Evolutionary conservation across 2,329 filamentous ascomycete genomes (phyloP), one percentile per base, ranked within the genome.

Genomic region (Dothistroma septosporum): DNA sequence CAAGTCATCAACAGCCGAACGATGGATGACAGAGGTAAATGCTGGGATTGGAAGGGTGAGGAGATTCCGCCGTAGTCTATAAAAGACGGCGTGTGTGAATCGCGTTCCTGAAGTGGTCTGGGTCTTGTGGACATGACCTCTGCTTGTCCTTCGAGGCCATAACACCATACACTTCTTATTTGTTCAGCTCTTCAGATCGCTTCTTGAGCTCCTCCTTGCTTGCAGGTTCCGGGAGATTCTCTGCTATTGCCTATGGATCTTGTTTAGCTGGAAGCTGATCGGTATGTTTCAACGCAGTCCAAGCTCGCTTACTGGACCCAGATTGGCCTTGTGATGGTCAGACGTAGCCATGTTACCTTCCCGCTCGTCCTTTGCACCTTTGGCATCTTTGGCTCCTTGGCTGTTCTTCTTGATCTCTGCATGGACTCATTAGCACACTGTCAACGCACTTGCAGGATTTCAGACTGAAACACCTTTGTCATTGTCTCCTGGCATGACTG

Each of bases 21-120:
- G 1, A 46, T 81, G 12, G 77, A 79, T 28, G 80, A 83, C 32
- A 79, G 87, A 69, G 88, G 88, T 0, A 80, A 77, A 68, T 88
- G 84, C 68, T 89, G 84, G 84, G 87, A 89, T 73, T 90, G 86
- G 85, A 84, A 83, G 69, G 86, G 85, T 1, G 78, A 85, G 61
- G 86, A 88, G 73, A 77, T 89, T 41, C 70, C 78, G 64, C 85
- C 86, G 28, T 88, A 63, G 70, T 46, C 6, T n/a, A 21, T 37
- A 16, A 44, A 2, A 16, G 16, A 12, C n/a, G n/a, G n/a, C n/a
- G n/a, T n/a, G n/a, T n/a, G n/a, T n/a, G n/a, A n/a, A n/a, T n/a
- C n/a, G n/a, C n/a, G n/a, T n/a, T n/a, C n/a, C n/a, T n/a, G n/a
- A 35, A 16, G 14, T 12, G n/a, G 14, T 44, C 37, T 16, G 37